Evolutionary conservation across 2,329 filamentous ascomycete species (phyloP), one percentile per base, ranked within the genome.

Genomic region (Ascochyta lentis): DNA sequence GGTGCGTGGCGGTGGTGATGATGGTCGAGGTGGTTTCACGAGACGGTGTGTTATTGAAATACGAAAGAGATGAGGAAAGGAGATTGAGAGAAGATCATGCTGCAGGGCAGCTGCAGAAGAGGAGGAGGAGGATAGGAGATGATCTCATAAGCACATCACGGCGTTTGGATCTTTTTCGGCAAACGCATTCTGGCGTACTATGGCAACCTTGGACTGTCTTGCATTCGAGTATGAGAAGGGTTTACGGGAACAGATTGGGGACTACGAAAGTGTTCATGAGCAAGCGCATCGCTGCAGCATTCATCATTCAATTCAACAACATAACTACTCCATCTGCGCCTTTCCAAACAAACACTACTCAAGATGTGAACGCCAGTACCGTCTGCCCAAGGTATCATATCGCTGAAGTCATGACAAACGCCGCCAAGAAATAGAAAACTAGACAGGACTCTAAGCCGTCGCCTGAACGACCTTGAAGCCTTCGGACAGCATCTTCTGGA

Each of bases 401-500:
- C 54, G 54, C 38, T n/a, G 24, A 40, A 52, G 22, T 52, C 54
- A 49, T 52, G 24, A 57, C 8, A 49, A 39, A 49, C 16, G 49
- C 22, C 42, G 35, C 19, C 16, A 19, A 40, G 8, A 16, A 34
- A 12, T 31, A 44, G 42, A 1, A 9, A 10, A 29, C 10, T 15
- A 26, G 3, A 31, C 3, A 19, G 5, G 12, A n/a, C 37, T 48
- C 35, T 65, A 79, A 16, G 76, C 77, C 23, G 73, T 58, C 10
- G 76, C 71, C 61, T 81, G 79, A 7, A 82, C 77, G 54, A 81
- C 73, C 66, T 80, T 81, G 78, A 92, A 95, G 0, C 91, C 91
- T 58, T 90, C 90, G 0, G 84, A 78, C 16, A 96, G 83, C 56
- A 88, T 73, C 80, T 92, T 95, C 56, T 84, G 83, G 54, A 96